Evolutionary conservation across 352 stramenopile genomes (phyloP), one percentile per base, ranked within the genome.

Genomic region (Pythium inflatum): DNA sequence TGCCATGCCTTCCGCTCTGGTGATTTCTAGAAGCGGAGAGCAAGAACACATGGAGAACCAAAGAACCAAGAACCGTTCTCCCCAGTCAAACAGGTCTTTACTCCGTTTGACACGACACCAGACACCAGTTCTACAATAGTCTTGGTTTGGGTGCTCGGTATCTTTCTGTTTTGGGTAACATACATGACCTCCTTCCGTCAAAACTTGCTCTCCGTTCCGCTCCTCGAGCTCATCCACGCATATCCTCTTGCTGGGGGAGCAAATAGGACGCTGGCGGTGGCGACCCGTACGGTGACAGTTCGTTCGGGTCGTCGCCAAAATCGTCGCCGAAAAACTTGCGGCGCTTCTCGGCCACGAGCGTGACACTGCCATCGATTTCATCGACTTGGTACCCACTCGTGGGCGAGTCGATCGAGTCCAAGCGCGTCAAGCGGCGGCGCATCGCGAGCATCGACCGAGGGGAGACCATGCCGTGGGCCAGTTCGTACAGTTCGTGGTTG

Each of bases 401-500:
- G 3, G 85, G 87, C 48, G 87, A 94, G 48, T 94, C 87, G n/a
- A 93, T 85, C 53, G 87, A 94, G 48, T 85, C 83, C 38, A 86
- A 16, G 38, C 85, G 79, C 16, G 70, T 87, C 70, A 85, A 78
- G n/a, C 83, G 81, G 9, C 83, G 79, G 34, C 84, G 84, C 75
- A 93, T 87, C 50, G 79, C 71, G 70, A 89, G 76, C 54, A 94
- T 74, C 28, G 83, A 84, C 31, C 80, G 79, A 20, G 85, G 87
- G 31, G 87, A 94, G 9, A 92, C 69, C 73, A 88, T 91, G 14
- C 87, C 87, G 36, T 94, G 87, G 14, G 87, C 85, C 27, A 94
- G 66, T 48, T 93, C 87, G 54, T 92, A 94, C 62, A 94, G 75
- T 73, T 93, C 85, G n/a, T 81, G 73, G 54, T 94, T 94, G 8